A percentile compares a stretch with the other conserved stretches of the same genome.
These are phyloP conservation scores for Adansonia gregorii DNA, from an alignment of 441 rosid species.

Conservation along the genomic window DNA sequence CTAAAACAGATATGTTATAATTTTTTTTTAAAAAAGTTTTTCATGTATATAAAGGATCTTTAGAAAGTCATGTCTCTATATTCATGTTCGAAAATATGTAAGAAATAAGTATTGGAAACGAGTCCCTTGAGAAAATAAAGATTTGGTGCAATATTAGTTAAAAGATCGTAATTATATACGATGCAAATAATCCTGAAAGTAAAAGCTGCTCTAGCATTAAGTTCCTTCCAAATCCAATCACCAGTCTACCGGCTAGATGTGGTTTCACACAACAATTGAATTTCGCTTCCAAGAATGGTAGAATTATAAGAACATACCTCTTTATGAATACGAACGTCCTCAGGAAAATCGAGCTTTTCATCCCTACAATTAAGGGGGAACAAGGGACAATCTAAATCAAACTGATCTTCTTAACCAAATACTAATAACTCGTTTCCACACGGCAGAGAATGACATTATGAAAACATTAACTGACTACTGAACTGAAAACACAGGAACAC, in stretches of 20 bases:
- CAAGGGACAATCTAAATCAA: not conserved
- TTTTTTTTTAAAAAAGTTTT: too few species aligned
- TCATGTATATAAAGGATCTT: too few species aligned
- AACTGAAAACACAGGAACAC: conserved; percentile 3
- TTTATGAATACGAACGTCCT: conserved; percentile 58
- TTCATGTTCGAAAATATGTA: too few species aligned
- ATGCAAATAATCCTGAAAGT: not conserved
- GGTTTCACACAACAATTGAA: not conserved
- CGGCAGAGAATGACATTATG: not conserved
- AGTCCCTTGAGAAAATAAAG: too few species aligned
- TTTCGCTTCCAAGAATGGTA: not conserved
- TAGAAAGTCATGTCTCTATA: too few species aligned
- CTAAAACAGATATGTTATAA: too few species aligned
- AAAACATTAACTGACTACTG: conserved; percentile 14
- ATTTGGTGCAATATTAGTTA: not conserved
- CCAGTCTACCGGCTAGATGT: not conserved
- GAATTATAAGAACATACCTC: conserved; percentile 41
- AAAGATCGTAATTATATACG: not conserved
- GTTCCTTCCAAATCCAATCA: not conserved
- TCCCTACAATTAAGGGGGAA: conserved; percentile 50
- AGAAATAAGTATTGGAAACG: too few species aligned
- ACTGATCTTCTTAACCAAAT: not conserved
- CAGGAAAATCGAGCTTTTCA: conserved; percentile 74
- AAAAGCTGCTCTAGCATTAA: not conserved
- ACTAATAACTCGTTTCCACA: conserved; percentile 3